Base-by-base conservation (phyloP, 2,329 filamentous ascomycete genomes). In the Colletotrichum horii region DNA sequence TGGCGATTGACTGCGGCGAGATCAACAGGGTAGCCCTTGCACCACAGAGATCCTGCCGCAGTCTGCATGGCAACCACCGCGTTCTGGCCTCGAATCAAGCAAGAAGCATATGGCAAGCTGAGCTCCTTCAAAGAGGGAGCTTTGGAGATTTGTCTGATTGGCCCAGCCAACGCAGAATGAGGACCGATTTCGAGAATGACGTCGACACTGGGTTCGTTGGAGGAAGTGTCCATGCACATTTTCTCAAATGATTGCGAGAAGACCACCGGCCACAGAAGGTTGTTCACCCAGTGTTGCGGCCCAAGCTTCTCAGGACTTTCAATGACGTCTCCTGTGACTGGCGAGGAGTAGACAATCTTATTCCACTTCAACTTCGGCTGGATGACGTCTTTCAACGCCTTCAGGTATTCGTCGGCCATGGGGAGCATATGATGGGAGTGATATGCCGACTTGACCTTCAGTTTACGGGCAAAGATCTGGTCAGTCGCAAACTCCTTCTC, bases 81-180 rank as follows among this genome's bases (percentile, higher is more conserved):
- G 19, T 75, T 68, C 30, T 66, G 61, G 16, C 55, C 55, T 43
- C 68, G 14, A 3, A 62, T 4, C 7, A 75, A 19, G n/a, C 52
- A 24, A 6, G 73, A 72, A 1, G 36, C 28, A 15, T 75, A 75
- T 3, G 52, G 28, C 9, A 75, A 19, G 24, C 30, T 67, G 2
- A 68, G 22, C 3, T 26, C 36, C 15, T 74, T 74, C 8, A 70
- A 6, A 1, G 3, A 19, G 3, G 60, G 15, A 8, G 80, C 79
- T 74, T 88, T 88, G 24, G 88, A 80, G 11, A 88, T 88, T 79
- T 89, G 87, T 78, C 88, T 87, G 67, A 89, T 83, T 0, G 88
- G 88, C 0, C 88, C 88, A 52, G 87, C 84, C 2, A 90, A 82
- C 1, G 87, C 88, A 5, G 86, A 83, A 77, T 89, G 88, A 1